Conservation (phyloP, 305 asterid species). For the Plantago rigida region DNA sequence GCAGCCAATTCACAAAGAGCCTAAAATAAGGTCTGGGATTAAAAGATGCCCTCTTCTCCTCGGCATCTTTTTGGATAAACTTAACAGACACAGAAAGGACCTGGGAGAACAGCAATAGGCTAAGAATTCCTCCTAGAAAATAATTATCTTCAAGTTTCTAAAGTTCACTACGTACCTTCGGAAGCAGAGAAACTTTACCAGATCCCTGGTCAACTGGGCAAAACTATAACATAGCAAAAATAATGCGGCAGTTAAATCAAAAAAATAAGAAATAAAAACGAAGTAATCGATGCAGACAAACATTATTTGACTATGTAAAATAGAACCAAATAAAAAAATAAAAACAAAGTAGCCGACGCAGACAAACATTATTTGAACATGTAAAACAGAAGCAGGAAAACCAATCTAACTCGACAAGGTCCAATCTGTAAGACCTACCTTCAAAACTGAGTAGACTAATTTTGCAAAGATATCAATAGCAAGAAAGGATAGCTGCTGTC, state of each 20-base stretch:
- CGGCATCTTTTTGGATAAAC: conserved; percentile 70
- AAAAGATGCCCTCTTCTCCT: conserved; percentile 60
- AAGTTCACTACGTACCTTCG: conserved; percentile 48
- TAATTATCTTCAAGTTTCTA: conserved; percentile 6
- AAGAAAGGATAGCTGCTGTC: conserved; percentile 78
- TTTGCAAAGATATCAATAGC: conserved; percentile 90
- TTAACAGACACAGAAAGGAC: conserved; percentile 80
- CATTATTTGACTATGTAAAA: no score
- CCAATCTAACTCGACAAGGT: conserved; percentile 6
- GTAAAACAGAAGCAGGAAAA: background rate
- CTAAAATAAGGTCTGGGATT: conserved; percentile 93
- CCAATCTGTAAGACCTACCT: conserved; percentile 42
- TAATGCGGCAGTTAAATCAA: conserved; percentile 18
- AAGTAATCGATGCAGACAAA: no score
- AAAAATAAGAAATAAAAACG: background rate
- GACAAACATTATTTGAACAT: no score
- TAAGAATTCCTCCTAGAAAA: conserved; percentile 19
- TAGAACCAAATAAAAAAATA: no score
- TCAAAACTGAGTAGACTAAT: conserved; percentile 71
- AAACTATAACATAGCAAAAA: conserved; percentile 42
- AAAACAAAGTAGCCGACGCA: no score
- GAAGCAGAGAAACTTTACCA: conserved; percentile 59
- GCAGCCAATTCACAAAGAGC: conserved; percentile 77
- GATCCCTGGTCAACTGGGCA: conserved; percentile 71
- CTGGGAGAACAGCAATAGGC: conserved; percentile 32